A percentile compares a stretch with the other conserved stretches of the same genome.
Evolutionary conservation across 1,284 basidiomycete genomes (phyloP).

Genomic region (Ceratobasidium theobromae): DNA sequence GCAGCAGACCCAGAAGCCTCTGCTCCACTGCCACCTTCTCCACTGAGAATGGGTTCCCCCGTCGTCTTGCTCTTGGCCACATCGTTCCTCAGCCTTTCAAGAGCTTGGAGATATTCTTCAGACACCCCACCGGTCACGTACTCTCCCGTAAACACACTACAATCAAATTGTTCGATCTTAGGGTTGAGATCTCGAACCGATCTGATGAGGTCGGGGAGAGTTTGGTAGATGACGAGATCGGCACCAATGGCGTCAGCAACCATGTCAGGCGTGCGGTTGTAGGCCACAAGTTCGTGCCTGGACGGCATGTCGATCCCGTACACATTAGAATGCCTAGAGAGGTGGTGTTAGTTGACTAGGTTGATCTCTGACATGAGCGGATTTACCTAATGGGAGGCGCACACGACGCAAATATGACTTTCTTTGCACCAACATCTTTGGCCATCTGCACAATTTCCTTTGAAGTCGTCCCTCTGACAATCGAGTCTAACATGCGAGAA

Average conservation of each 20-base stretch:
- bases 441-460: constrained; percentile 99
- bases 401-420: constrained; percentile 95
- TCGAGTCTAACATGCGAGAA: constrained; percentile 74
- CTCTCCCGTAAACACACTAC: constrained; percentile 96
- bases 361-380: not conserved
- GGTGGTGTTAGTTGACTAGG: not conserved
- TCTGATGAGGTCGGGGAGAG: constrained; percentile 83
- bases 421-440: constrained; percentile 97
- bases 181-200: constrained; percentile 91
- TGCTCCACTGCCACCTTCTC: constrained; percentile 47
- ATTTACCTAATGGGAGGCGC: constrained; percentile 87
- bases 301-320: constrained; percentile 99
- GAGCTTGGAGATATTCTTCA: constrained; percentile 73
- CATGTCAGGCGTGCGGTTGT: constrained; percentile 72
- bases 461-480: constrained; percentile 97
- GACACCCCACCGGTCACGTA: constrained; percentile 98
- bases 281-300: constrained; percentile 88
- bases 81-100: constrained; percentile 84
- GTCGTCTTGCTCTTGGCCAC: constrained; percentile 62
- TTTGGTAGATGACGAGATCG: constrained; percentile 97
- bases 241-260: constrained; percentile 89
- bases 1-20: constrained; percentile 40
- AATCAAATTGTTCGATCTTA: constrained; percentile 81
- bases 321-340: constrained; percentile 81
- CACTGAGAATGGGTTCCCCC: constrained; percentile 43